Conservation (phyloP, 139 green algal species). For the Zygnema circumcarinatum region DNA sequence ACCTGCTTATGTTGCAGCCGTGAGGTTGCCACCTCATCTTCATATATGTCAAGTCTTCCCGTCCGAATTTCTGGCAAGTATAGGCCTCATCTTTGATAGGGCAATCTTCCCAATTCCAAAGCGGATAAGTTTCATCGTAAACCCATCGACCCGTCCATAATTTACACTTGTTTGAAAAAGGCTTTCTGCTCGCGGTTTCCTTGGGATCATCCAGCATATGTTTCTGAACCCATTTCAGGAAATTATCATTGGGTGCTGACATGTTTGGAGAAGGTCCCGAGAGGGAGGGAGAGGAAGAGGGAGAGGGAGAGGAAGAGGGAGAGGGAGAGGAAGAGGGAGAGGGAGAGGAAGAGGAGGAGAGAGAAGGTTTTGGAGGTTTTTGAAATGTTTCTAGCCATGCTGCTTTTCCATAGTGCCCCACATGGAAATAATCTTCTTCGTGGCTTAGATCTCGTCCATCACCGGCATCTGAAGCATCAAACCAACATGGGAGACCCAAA, state of each 20-base stretch:
- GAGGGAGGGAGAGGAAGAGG: background rate
- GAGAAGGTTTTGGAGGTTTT: background rate
- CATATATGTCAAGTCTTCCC: slow-evolving; percentile 22
- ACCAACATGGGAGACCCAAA: no score
- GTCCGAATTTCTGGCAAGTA: background rate
- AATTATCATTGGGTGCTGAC: background rate
- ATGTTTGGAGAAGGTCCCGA: background rate
- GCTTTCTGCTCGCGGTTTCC: background rate
- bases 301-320: background rate
- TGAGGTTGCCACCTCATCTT: slow-evolving; percentile 30
- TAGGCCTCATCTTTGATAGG: background rate
- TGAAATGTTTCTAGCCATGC: background rate
- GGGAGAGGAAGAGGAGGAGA: background rate
- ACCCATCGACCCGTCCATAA: slow-evolving; percentile 34
- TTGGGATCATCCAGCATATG: background rate
- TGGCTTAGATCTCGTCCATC: no score
- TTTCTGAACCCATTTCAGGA: background rate
- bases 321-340: background rate
- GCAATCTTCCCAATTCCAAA: slow-evolving; percentile 12
- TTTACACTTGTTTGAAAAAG: background rate
- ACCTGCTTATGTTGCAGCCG: background rate
- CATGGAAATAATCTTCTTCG: background rate
- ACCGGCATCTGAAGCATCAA: no score
- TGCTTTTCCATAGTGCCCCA: background rate
- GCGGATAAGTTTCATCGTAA: background rate